Conservation (phyloP, 1,284 basidiomycete genomes). For the Mrakiaceae sp. region DNA sequence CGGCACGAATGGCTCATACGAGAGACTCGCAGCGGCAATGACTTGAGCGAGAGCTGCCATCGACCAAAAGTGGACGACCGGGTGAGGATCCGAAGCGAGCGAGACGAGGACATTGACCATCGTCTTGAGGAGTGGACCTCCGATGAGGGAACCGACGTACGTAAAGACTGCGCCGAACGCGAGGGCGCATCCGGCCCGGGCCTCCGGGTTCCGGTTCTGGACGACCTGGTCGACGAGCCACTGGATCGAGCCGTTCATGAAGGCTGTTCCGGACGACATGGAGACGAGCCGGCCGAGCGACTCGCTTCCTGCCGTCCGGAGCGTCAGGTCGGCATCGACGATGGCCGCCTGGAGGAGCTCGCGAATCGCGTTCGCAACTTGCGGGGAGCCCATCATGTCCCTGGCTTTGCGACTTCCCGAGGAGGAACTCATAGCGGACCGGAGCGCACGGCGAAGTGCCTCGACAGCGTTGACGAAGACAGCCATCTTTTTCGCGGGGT, state of each 20-base stretch:
- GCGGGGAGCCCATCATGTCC: slow-evolving; percentile 56
- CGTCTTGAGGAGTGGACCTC: slow-evolving; percentile 88
- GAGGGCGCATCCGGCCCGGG: slow-evolving; percentile 83
- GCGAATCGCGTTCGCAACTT: slow-evolving; percentile 58
- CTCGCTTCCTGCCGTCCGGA: slow-evolving; percentile 76
- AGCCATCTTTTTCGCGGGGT: slow-evolving; percentile 78
- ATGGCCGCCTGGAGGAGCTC: slow-evolving; percentile 73
- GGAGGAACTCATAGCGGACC: slow-evolving; percentile 42
- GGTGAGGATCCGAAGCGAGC: slow-evolving; percentile 89
- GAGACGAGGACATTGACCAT: slow-evolving; percentile 95
- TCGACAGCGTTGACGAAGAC: slow-evolving; percentile 70
- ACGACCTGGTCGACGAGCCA: slow-evolving; percentile 92
- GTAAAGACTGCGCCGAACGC: slow-evolving; percentile 91
- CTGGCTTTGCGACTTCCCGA: slow-evolving; percentile 41
- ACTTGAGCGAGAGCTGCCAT: slow-evolving; percentile 75
- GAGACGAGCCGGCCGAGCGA: slow-evolving; percentile 78
- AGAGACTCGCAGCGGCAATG: slow-evolving; percentile 81
- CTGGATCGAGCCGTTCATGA: slow-evolving; percentile 80
- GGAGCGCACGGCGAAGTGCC: slow-evolving; percentile 65
- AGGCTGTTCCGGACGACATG: slow-evolving; percentile 67
- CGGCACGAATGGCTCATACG: slow-evolving; percentile 80
- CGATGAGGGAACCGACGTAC: slow-evolving; percentile 84
- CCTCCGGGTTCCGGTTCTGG: slow-evolving; percentile 84
- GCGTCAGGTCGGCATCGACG: slow-evolving; percentile 62
- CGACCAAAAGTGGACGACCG: slow-evolving; percentile 89